Evolutionary conservation across 148 eudicot species (phyloP), one percentile per base, ranked within the genome.

Genomic region (Persicaria tinctoria): DNA sequence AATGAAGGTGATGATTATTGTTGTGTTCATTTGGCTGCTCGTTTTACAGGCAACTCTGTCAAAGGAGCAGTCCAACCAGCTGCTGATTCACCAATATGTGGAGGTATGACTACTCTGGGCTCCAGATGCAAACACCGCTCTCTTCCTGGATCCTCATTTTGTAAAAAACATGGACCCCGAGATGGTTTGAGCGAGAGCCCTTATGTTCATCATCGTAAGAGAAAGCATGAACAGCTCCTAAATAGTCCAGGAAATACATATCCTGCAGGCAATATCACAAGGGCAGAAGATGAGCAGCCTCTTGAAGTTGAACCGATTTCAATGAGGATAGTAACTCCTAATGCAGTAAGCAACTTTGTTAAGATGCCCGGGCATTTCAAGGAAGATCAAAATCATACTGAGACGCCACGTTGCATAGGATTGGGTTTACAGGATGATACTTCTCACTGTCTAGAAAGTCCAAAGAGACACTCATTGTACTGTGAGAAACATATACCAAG

Each of bases 401-500:
- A 82, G 72, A 74, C 70, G 57, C 78, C 80, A 49, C 85, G 71
- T 51, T 95, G 99, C 77, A 81, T 95, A 71, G 99, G 97, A 70
- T 77, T 86, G 60, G 82, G 87, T 49, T 60, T 80, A 73, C 80
- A 82, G 32, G 89, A 80, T 57, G 86, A 78, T 18, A 72, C 64
- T 62, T 85, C 71, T 66, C 75, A 72, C 55, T 95, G 99, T 80
- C 75, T 23, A 17, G 99, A 95, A 77, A 82, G 80, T 73, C 92
- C 97, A 17, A 95, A 82, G 73, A 77, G 85, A 50, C 86, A 89
- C 76, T 85, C 88, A 0, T 73, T 95, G 44, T 95, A 95, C 80
- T 95, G 99, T 80, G 97, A 95, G 53, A 87, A 90, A 49, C 99
- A 95, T 80, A 62, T 95, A 79, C 99, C 99, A 38, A 90, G 83